Evolutionary conservation across 1,139 yeast species (phyloP).

Genomic region (Pichia sp.): DNA sequence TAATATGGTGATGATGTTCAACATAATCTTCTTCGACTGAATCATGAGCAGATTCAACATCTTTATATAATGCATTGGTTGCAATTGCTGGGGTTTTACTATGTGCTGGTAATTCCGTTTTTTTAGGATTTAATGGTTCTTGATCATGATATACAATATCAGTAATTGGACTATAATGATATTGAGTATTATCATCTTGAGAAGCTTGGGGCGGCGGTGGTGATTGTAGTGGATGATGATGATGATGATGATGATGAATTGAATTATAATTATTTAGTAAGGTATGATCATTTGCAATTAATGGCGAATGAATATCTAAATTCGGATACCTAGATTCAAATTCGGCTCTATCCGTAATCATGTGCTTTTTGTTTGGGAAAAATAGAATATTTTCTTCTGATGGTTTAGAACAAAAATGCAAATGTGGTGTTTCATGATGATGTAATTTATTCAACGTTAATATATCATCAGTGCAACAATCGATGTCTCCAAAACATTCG

Average conservation of each 20-base stretch:
- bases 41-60: neutral
- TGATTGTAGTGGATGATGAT: neutral
- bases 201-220: neutral
- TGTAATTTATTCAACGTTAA: conserved; percentile 12
- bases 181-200: neutral
- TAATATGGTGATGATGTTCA: conserved; percentile 72
- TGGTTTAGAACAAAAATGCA: conserved; percentile 30
- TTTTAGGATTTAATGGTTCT: neutral
- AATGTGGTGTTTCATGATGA: conserved; percentile 12
- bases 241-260: neutral
- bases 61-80: neutral
- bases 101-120: neutral
- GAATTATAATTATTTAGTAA: neutral
- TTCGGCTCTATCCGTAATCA: conserved; percentile 23
- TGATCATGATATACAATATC: neutral
- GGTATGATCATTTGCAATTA: conserved; percentile 10
- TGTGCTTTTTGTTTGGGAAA: conserved; percentile 22
- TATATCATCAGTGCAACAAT: conserved; percentile 22
- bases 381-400: conserved; percentile 28
- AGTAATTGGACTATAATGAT: neutral
- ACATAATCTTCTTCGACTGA: conserved; percentile 12
- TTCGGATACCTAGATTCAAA: conserved; percentile 25
- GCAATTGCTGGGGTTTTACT: neutral
- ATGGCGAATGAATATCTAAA: conserved; percentile 28
- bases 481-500: conserved; percentile 28